These are phyloP conservation scores for Zymoseptoria brevis DNA, from an alignment of 2,329 filamentous ascomycete species.

Conservation along the genomic window DNA sequence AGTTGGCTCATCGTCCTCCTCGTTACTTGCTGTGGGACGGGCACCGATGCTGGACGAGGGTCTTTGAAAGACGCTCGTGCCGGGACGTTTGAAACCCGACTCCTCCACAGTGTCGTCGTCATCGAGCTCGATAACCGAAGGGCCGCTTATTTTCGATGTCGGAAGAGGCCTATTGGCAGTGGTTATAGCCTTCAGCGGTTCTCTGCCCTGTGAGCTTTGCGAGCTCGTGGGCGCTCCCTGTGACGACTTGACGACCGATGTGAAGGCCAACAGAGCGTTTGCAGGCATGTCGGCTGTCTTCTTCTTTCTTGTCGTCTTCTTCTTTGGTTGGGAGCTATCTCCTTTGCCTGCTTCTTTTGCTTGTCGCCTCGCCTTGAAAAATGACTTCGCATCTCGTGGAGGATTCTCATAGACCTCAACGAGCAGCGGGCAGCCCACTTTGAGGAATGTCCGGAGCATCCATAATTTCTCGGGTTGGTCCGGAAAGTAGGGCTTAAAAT, in stretches of 20 bases:
- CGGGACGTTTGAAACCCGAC: not conserved
- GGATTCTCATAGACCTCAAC: conserved; percentile 57
- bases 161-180: conserved; percentile 2
- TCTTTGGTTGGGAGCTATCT: not conserved
- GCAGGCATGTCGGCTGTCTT: conserved; percentile 7
- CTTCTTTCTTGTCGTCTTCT: conserved; percentile 16
- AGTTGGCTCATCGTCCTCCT: not conserved
- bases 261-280: conserved; percentile 7
- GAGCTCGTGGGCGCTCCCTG: conserved; percentile 4
- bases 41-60: too few relatives aligned
- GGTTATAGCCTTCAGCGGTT: conserved; percentile 7
- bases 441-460: conserved; percentile 58
- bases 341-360: conserved; percentile 16
- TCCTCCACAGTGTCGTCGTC: conserved; percentile 12
- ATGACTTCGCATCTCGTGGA: conserved; percentile 22
- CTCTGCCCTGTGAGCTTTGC: conserved; percentile 3
- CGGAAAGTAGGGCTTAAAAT: conserved; percentile 53
- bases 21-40: not conserved
- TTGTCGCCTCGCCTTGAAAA: conserved; percentile 21
- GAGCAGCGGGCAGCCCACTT: conserved; percentile 55
- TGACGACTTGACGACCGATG: conserved; percentile 12
- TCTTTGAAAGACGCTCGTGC: not conserved
- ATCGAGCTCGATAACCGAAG: conserved; percentile 2
- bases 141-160: not conserved
- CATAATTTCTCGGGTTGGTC: conserved; percentile 57